phyloP scores from a whole-genome alignment of 208 protist genomes.

The Crithidia expoeki region DNA sequence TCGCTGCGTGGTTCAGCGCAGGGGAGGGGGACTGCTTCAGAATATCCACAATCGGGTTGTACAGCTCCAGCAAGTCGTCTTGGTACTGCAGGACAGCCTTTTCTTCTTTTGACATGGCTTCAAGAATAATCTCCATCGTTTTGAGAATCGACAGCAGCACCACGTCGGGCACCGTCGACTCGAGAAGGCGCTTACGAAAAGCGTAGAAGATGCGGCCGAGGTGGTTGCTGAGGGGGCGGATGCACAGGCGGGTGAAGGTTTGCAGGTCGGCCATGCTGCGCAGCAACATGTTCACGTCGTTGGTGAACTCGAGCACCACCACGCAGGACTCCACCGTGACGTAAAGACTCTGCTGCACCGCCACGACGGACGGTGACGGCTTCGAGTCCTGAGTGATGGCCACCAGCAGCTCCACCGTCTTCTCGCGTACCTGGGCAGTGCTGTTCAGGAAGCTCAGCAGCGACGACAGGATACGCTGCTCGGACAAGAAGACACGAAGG shows the following conservation, averaged over 20 bases:
- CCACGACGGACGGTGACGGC: conserved; percentile 45
- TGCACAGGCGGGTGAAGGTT: conserved; percentile 78
- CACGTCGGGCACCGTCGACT: conserved; percentile 64
- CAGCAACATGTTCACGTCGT: conserved; percentile 70
- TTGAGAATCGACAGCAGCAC: conserved; percentile 79
- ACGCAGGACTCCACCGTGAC: conserved; percentile 85
- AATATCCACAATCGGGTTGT: conserved; percentile 62
- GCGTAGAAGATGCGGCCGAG: conserved; percentile 87
- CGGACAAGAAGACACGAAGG: conserved; percentile 68
- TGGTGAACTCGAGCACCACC: conserved; percentile 86
- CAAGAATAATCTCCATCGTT: conserved; percentile 75
- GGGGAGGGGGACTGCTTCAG: conserved; percentile 71
- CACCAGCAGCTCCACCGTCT: conserved; percentile 83
- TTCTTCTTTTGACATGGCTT: conserved; percentile 61
- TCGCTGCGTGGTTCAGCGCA: conserved; percentile 74
- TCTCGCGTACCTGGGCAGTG: conserved; percentile 68
- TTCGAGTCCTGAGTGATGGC: conserved; percentile 75
- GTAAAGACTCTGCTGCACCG: conserved; percentile 79
- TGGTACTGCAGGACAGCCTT: conserved; percentile 75
- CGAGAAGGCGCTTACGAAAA: conserved; percentile 65
- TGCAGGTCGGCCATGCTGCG: conserved; percentile 85
- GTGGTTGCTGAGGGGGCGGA: conserved; percentile 70
- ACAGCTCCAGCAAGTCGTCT: conserved; percentile 84
- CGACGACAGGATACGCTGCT: conserved; percentile 75
- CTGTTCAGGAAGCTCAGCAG: conserved; percentile 87